Base-by-base conservation (phyloP, 1,139 yeast species). In the Petasospora rhodanensis region DNA sequence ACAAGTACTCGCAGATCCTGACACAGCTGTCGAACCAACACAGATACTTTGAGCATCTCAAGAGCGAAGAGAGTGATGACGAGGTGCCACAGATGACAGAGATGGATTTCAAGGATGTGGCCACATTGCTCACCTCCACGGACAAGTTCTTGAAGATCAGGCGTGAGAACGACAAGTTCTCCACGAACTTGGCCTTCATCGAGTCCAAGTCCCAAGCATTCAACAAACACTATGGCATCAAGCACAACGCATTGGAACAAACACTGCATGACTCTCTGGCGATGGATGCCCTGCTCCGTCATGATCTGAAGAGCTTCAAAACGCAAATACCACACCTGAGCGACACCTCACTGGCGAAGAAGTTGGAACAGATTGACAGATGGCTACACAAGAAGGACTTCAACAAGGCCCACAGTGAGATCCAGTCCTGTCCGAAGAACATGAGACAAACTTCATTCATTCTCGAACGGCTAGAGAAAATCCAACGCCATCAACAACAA, bases 401-500 rank as follows among this genome's bases (percentile, higher is more conserved):
- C 28, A 26, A 31, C 3, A 38, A 37, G 24, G 47, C 49, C 5
- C 43, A 42, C 11, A 32, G 42, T 7, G 29, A 44, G n/a, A 26
- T 51, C 7, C 34, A 44, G 5, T 22, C 34, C 7, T 35, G 36
- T 9, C 45, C 46, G 9, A 39, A 42, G 18, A 48, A 46, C 37
- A 41, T 46, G 42, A 42, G 40, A 17, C 35, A 40, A 17, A 33
- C 46, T 8, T 26, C 34, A 6, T 31, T 43, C 13, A 29, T 37
- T 17, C 29, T 32, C 24, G 7, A 35, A 19, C 30, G 48, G 20
- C 12, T 32, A 6, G 34, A 37, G 9, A 32, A 39, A 35, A 26
- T 42, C 12, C 68, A 67, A 41, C 58, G 58, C 16, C 64, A 69
- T 30, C 76, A 73, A 40, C 73, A 73, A 35, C 73, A 70, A 31